A percentile compares a stretch with the other conserved stretches of the same genome.
These are phyloP conservation scores for Cyphellophora attinorum DNA, from an alignment of 2,329 filamentous ascomycete species.

Conservation along the genomic window DNA sequence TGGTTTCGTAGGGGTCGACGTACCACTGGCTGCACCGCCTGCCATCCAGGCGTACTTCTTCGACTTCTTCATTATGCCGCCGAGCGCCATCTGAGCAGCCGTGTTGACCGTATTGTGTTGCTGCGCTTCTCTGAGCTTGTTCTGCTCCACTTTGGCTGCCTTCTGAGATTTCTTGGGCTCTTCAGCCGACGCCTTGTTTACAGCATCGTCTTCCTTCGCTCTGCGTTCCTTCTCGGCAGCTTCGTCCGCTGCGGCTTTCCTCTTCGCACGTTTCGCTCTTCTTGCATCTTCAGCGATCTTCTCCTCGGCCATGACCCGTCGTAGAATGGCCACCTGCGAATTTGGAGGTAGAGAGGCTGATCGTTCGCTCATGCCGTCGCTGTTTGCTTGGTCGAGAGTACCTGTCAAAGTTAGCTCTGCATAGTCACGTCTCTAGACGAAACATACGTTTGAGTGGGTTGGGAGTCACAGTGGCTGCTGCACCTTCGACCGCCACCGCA, in stretches of 20 bases:
- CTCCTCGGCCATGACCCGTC: slow-evolving; percentile 46
- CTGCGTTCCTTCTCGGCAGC: slow-evolving; percentile 48
- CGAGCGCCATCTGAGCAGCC: slow-evolving; percentile 66
- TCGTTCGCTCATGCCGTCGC: slow-evolving; percentile 18
- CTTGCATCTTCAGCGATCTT: slow-evolving; percentile 64
- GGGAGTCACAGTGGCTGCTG: slow-evolving; percentile 13
- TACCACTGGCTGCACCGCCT: slow-evolving; percentile 24
- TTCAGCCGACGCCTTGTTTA: slow-evolving; percentile 47
- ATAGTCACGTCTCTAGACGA: too few relatives aligned
- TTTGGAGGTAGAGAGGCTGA: background rate
- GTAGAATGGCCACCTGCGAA: slow-evolving; percentile 21
- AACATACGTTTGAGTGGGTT: slow-evolving; percentile 30
- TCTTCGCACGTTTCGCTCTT: slow-evolving; percentile 56
- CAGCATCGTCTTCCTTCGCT: slow-evolving; percentile 19
- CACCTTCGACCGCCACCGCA: slow-evolving; percentile 2
- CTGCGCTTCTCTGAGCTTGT: slow-evolving; percentile 64
- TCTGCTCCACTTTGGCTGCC: slow-evolving; percentile 73
- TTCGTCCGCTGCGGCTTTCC: slow-evolving; percentile 44
- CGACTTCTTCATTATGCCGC: slow-evolving; percentile 33
- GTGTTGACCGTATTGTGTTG: slow-evolving; percentile 75
- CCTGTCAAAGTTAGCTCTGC: too few relatives aligned
- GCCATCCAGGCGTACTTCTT: slow-evolving; percentile 41
- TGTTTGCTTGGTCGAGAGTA: slow-evolving; percentile 27
- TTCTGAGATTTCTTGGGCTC: slow-evolving; percentile 64
- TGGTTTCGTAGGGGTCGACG: slow-evolving; percentile 14